Percentiles rank a stretch among this genome's conserved stretches.
These are phyloP conservation scores for Bipolaris zeicola DNA, from an alignment of 2,329 filamentous ascomycete genomes.

Conservation along the genomic window DNA sequence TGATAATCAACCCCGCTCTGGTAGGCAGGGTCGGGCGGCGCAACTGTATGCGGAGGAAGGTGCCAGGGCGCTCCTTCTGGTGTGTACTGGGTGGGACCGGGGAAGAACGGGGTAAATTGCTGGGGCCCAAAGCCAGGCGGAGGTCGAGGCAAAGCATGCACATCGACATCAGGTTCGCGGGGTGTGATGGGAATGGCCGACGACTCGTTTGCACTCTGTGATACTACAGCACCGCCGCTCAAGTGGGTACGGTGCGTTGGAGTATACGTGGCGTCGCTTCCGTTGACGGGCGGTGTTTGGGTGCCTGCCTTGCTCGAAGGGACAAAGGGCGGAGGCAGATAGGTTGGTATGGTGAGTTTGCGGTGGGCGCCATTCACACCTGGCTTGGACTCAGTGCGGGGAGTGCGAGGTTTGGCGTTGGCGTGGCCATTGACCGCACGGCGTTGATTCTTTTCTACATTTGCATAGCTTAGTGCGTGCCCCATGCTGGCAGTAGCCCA, in stretches of 20 bases:
- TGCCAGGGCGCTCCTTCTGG: constrained; percentile 43
- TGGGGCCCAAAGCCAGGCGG: constrained; percentile 42
- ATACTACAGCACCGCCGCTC: constrained; percentile 46
- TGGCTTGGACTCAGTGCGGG: constrained; percentile 20
- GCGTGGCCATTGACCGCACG: constrained; percentile 8
- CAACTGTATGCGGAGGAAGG: constrained; percentile 37
- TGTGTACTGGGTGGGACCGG: constrained; percentile 43
- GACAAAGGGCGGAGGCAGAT: constrained; percentile 47
- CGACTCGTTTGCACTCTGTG: constrained; percentile 48
- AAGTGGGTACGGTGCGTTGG: constrained; percentile 31
- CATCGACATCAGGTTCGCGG: constrained; percentile 27
- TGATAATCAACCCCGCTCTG: constrained; percentile 34
- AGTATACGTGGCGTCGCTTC: constrained; percentile 14
- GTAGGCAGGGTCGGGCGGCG: constrained; percentile 33
- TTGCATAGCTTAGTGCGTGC: constrained; percentile 3
- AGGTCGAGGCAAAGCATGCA: constrained; percentile 32
- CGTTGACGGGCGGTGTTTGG: constrained; percentile 32
- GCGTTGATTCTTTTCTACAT: constrained; percentile 9
- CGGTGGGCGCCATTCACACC: constrained; percentile 30
- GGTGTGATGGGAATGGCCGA: constrained; percentile 47
- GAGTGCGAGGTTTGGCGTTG: constrained; percentile 8
- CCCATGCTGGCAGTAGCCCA: neutral
- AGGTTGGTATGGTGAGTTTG: constrained; percentile 28
- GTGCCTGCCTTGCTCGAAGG: constrained; percentile 35
- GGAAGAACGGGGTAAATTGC: constrained; percentile 39